Conservation (phyloP, 441 rosid species). For the Capsella rubella region DNA sequence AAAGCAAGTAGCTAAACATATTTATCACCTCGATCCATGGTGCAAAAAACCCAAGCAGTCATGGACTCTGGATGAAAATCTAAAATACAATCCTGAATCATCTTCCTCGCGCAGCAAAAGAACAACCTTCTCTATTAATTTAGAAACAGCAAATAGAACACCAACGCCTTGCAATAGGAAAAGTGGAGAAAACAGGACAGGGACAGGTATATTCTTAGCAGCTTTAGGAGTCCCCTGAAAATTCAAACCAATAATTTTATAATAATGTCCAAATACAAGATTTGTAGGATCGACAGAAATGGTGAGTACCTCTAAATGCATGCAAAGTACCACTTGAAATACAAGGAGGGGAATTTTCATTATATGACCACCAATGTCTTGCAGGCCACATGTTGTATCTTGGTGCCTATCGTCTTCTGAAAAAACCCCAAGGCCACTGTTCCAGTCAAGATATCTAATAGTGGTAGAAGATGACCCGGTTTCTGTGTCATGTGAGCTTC, state of each 20-base stretch:
- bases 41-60: conserved; percentile 89
- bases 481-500: conserved; percentile 59
- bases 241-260: conserved; percentile 40
- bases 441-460: conserved; percentile 80
- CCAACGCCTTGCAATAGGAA: conserved; percentile 88
- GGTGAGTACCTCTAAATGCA: conserved; percentile 82
- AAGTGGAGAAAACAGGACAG: conserved; percentile 86
- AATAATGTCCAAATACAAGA: conserved; percentile 35
- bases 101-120: conserved; percentile 66
- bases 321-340: conserved; percentile 91
- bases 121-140: conserved; percentile 75
- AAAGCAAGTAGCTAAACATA: conserved; percentile 20
- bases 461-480: conserved; percentile 67
- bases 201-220: conserved; percentile 85
- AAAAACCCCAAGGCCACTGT: conserved; percentile 66
- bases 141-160: conserved; percentile 77
- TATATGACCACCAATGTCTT: conserved; percentile 94
- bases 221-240: conserved; percentile 87
- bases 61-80: conserved; percentile 72
- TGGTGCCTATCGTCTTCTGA: conserved; percentile 65
- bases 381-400: conserved; percentile 72
- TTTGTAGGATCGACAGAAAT: conserved; percentile 23
- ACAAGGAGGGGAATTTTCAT: conserved; percentile 86
- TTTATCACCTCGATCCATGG: conserved; percentile 92
- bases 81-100: conserved; percentile 73